These are phyloP conservation scores for Brassica rapa DNA, from an alignment of 345 rosid species.

Conservation along the genomic window DNA sequence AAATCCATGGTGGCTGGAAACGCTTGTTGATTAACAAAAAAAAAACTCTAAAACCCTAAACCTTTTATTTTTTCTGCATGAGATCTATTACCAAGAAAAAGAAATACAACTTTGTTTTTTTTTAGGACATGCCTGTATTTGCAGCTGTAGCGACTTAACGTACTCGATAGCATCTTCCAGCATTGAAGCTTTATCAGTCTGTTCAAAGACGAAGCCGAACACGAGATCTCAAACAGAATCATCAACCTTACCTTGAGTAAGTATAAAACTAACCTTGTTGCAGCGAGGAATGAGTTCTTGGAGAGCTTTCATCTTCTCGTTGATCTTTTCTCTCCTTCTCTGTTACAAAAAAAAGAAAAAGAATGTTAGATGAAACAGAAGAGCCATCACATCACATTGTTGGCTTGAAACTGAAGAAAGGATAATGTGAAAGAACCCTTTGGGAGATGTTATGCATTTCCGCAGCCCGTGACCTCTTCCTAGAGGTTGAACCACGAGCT, in stretches of 20 bases:
- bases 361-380: neutral
- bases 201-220: neutral
- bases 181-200: conserved; percentile 39
- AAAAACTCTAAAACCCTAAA: neutral
- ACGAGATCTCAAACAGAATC: neutral
- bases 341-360: neutral
- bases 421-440: conserved; percentile 51
- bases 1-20: neutral
- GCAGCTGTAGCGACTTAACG: conserved; percentile 20
- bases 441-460: conserved; percentile 87
- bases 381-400: neutral
- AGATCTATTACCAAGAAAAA: neutral
- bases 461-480: conserved; percentile 80
- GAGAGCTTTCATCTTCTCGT: conserved; percentile 65
- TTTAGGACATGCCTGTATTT: conserved; percentile 20
- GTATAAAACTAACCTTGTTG: conserved; percentile 20
- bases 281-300: conserved; percentile 48
- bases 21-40: neutral
- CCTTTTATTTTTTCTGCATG: neutral
- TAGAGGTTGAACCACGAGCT: conserved; percentile 53
- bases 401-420: neutral
- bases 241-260: neutral
- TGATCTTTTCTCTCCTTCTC: conserved; percentile 73
- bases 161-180: conserved; percentile 33
- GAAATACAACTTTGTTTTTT: neutral